These are phyloP conservation scores for Przewalskia tangutica DNA, from an alignment of 257 asterid species.

Conservation along the genomic window DNA sequence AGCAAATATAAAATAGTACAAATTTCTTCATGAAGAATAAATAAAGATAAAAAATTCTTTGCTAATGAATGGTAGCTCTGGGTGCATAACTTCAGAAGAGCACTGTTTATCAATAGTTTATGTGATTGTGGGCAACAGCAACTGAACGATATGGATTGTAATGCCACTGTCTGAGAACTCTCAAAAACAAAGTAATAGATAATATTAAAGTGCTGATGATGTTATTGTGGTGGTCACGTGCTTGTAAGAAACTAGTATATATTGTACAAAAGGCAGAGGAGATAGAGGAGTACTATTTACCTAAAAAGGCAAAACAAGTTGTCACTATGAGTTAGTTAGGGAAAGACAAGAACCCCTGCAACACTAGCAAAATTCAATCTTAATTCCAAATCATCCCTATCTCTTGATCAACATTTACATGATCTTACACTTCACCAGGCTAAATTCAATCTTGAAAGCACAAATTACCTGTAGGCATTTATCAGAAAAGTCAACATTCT, in stretches of 20 bases:
- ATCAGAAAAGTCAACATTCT: constrained; percentile 56
- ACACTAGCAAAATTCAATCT: not conserved
- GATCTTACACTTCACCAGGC: not conserved
- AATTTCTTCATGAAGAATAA: not conserved
- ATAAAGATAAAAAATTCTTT: not conserved
- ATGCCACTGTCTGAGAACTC: not conserved
- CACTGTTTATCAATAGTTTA: not conserved
- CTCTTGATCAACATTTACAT: not conserved
- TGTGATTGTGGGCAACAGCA: not conserved
- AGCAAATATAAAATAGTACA: not conserved
- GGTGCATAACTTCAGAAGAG: not conserved
- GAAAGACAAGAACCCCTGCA: not conserved
- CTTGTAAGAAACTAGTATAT: not conserved
- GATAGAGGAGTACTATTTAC: not conserved
- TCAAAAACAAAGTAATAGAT: not conserved
- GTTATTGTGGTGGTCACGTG: not conserved
- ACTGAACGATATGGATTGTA: not conserved
- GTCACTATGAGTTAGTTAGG: not conserved
- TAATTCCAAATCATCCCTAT: not conserved
- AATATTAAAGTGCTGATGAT: not conserved
- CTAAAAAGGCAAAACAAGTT: not conserved
- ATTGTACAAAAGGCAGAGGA: not conserved
- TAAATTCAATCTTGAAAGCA: not conserved
- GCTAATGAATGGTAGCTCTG: not conserved
- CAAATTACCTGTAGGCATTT: constrained; percentile 49